phyloP scores from a whole-genome alignment of 805 yeast genomes.

The Myxozyma neglecta region DNA sequence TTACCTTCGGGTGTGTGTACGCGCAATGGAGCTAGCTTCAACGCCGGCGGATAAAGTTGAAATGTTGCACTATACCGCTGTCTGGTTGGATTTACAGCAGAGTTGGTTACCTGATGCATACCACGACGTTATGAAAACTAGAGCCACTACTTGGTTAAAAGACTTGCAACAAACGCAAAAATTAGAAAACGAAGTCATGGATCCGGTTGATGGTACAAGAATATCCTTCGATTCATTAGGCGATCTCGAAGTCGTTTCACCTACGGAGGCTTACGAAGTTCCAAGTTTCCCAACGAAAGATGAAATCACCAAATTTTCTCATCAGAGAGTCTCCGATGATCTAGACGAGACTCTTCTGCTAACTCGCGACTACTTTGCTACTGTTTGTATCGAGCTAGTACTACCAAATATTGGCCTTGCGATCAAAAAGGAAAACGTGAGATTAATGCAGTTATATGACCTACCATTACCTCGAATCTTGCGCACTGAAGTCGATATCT shows the following conservation, averaged over 20 bases:
- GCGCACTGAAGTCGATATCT: conserved; percentile 26
- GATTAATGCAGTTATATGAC: conserved; percentile 7
- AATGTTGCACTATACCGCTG: conserved; percentile 49
- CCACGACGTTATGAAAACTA: background rate
- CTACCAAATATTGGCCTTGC: conserved; percentile 9
- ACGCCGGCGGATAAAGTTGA: conserved; percentile 45
- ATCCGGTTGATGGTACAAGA: background rate
- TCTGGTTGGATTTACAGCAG: conserved; percentile 33
- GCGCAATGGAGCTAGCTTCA: conserved; percentile 58
- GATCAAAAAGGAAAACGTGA: conserved; percentile 19
- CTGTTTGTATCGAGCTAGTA: conserved; percentile 9
- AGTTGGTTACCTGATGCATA: conserved; percentile 16
- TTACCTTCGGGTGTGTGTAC: conserved; percentile 67
- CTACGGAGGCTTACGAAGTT: conserved; percentile 1
- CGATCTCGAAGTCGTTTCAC: background rate
- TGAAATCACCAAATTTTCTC: conserved; percentile 6
- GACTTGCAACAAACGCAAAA: background rate
- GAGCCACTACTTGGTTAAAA: conserved; percentile 1
- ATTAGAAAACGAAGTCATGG: background rate
- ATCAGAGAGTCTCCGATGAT: conserved; percentile 4
- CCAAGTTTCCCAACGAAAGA: conserved; percentile 16
- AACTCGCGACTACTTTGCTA: conserved; percentile 23
- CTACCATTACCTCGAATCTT: conserved; percentile 16
- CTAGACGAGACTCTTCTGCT: conserved; percentile 20
- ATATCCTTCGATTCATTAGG: background rate